These are phyloP conservation scores for Geotrichum klebahnii DNA, from an alignment of 1,139 yeast species.

Conservation along the genomic window DNA sequence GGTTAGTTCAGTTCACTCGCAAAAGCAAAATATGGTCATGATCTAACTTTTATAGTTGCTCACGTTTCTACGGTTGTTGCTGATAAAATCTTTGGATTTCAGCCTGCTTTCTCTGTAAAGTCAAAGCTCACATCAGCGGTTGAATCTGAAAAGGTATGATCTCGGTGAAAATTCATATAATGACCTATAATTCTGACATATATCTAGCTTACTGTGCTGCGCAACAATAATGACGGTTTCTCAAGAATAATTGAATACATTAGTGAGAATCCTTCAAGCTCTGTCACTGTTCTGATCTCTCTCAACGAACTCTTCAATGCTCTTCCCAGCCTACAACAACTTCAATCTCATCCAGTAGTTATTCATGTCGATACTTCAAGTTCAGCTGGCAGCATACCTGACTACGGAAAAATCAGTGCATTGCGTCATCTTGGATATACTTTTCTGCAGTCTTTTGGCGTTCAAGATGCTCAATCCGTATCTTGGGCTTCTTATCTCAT, in stretches of 20 bases:
- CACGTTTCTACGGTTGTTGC: conserved; percentile 34
- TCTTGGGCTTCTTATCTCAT: conserved; percentile 57
- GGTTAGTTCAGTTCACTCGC: conserved; percentile 10
- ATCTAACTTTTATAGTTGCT: conserved; percentile 26
- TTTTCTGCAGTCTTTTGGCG: conserved; percentile 59
- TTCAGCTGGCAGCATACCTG: conserved; percentile 35
- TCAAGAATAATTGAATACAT: conserved; percentile 40
- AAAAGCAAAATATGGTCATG: not conserved
- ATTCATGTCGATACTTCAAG: conserved; percentile 50
- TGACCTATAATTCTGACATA: no score
- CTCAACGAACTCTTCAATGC: conserved; percentile 54
- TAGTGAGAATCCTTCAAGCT: conserved; percentile 18
- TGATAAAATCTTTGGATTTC: conserved; percentile 45
- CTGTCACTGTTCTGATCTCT: conserved; percentile 43
- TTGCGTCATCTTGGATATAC: conserved; percentile 66
- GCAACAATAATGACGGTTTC: conserved; percentile 55
- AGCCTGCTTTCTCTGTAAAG: conserved; percentile 48
- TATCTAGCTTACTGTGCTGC: conserved; percentile 39
- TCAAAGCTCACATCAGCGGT: conserved; percentile 38
- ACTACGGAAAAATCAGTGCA: conserved; percentile 62
- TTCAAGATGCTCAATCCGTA: conserved; percentile 51
- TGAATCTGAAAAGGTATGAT: conserved; percentile 19
- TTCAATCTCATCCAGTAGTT: conserved; percentile 49
- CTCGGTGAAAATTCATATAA: not conserved
- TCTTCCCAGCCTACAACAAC: conserved; percentile 55